A percentile compares a stretch with the other conserved stretches of the same genome.
phyloP scores from a whole-genome alignment of 2,329 filamentous ascomycete genomes.

The Metarhizium rileyi region DNA sequence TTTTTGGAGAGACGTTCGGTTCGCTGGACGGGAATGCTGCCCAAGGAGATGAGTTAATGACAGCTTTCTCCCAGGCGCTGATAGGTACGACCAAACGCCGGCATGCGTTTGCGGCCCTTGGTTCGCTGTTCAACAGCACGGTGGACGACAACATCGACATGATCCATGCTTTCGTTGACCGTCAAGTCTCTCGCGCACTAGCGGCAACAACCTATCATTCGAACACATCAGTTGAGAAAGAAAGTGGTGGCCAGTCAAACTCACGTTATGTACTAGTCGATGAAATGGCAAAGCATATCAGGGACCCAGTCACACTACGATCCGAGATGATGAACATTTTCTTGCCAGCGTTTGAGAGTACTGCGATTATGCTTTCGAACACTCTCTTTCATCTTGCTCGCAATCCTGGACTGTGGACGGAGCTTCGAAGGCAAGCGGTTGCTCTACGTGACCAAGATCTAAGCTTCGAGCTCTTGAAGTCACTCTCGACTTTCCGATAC shows the following conservation, averaged over 20 bases:
- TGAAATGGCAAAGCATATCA: conserved; percentile 3
- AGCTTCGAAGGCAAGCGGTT: conserved; percentile 5
- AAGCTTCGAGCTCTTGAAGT: conserved; percentile 4
- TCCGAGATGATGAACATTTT: conserved; percentile 7
- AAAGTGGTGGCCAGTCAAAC: neutral
- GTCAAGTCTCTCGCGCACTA: conserved; percentile 4
- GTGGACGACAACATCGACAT: conserved; percentile 3
- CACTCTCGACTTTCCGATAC: conserved; percentile 2
- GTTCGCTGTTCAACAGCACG: neutral
- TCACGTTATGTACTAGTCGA: conserved; percentile 5
- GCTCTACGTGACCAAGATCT: conserved; percentile 2
- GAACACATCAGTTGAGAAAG: neutral
- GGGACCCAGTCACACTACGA: conserved; percentile 1
- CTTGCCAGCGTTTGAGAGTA: conserved; percentile 5
- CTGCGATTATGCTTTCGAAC: conserved; percentile 1
- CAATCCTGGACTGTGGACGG: conserved; percentile 3
- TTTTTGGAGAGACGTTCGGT: conserved; percentile 4
- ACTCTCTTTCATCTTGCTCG: conserved; percentile 6
- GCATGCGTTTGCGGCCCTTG: neutral
- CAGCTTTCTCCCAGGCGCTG: conserved; percentile 1
- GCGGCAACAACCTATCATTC: neutral
- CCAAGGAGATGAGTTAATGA: conserved; percentile 4
- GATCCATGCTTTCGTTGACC: conserved; percentile 6
- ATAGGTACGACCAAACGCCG: conserved; percentile 3
- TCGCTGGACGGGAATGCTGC: neutral